Base-by-base conservation (phyloP, 1,139 yeast genomes). In the Blastobotrys ciferrii region DNA sequence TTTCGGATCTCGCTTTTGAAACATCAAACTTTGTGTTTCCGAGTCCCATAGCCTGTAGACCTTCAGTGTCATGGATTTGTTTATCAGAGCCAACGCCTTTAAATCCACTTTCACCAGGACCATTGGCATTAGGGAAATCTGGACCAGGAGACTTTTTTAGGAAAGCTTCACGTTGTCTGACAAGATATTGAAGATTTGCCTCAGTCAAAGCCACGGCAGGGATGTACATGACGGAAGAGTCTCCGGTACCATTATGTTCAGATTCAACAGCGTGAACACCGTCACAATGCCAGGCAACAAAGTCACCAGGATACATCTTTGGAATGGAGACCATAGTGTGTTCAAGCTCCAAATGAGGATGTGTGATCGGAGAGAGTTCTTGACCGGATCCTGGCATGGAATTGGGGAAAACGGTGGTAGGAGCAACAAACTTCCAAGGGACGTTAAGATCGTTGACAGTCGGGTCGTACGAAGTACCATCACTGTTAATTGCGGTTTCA, bases 261-360 rank as follows among this genome's bases (percentile, higher is more conserved):
- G 62, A 59, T 52, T 76, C 80, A 7, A 76, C 80, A n/a, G 73
- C 73, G 58, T 76, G 80, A 20, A 72, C 65, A 36, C 69, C 48
- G 55, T 76, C 81, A 50, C 72, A 65, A 58, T 77, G 81, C 81
- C 81, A 77, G 46, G 71, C 72, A 0, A 76, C 78, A 53, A 66
- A 71, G 53, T 75, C 77, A 1, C 67, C 67, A 13, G 67, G 65
- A 5, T 54, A 36, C 35, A 64, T 58, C 5, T 50, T 42, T 3
- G 67, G 66, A 14, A 63, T 43, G 3, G 58, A 44, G 9, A 58
- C 55, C 61, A 64, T 60, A 2, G 62, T 51, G 4, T 49, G 39
- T 15, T 52, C 54, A 12, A 61, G 60, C 2, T 51, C 49, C n/a
- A 64, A 46, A 45, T 61, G 65, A 6, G 67, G 67, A 42, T 61